A percentile compares a stretch with the other conserved stretches of the same genome.
Conservation (phyloP, 192 early-diverging fungal genomes). For the Irineochytrium annulatum region DNA sequence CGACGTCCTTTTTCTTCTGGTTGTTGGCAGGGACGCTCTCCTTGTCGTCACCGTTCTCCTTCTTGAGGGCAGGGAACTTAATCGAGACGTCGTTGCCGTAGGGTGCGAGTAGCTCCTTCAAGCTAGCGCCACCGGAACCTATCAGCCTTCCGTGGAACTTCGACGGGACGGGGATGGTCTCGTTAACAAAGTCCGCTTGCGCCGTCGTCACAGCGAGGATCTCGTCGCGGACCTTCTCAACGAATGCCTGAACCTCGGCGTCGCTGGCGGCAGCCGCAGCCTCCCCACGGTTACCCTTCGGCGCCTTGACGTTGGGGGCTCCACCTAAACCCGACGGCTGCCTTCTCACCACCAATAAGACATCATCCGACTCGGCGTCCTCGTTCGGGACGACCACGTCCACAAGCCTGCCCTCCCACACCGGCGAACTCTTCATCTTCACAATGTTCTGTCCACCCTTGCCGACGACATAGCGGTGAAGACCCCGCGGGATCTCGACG, state of each 20-base stretch:
- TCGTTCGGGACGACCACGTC: conserved; percentile 77
- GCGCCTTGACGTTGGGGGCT: conserved; percentile 20
- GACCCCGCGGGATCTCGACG: conserved; percentile 71
- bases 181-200: conserved; percentile 63
- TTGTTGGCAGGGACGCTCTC: conserved; percentile 23
- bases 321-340: conserved; percentile 27
- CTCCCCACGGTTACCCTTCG: conserved; percentile 10
- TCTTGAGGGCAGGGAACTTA: conserved; percentile 57
- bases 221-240: conserved; percentile 57
- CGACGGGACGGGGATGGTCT: conserved; percentile 57
- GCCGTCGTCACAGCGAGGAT: conserved; percentile 59
- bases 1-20: conserved; percentile 24
- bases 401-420: conserved; percentile 55
- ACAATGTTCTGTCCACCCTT: conserved; percentile 83
- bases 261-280: conserved; percentile 39
- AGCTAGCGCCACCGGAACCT: conserved; percentile 68
- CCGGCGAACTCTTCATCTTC: conserved; percentile 71
- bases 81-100: conserved; percentile 64
- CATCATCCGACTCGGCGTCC: conserved; percentile 60
- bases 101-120: conserved; percentile 66
- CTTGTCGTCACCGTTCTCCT: conserved; percentile 40
- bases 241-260: conserved; percentile 29
- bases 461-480: conserved; percentile 76
- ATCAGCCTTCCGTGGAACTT: conserved; percentile 76
- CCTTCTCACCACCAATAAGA: conserved; percentile 76